A percentile compares a stretch with the other conserved stretches of the same genome.
Conservation (phyloP, 805 yeast genomes). For the Metschnikowia similis region DNA sequence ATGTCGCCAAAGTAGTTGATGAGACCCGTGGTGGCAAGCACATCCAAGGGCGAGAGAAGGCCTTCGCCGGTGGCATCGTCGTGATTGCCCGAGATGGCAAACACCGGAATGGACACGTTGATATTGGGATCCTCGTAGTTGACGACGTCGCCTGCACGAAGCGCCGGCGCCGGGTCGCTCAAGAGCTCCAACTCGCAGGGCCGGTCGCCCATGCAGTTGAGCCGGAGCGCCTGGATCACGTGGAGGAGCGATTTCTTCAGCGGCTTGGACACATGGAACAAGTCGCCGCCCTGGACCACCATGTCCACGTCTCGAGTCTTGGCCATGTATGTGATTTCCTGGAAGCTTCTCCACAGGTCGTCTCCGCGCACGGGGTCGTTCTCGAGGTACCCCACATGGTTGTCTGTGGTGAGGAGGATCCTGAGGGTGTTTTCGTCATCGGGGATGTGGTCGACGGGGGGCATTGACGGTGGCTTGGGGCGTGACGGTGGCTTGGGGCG, state of each 20-base stretch:
- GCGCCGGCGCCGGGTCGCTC: conserved; percentile 67
- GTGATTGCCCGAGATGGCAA: conserved; percentile 93
- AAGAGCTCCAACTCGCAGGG: conserved; percentile 83
- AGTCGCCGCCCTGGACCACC: conserved; percentile 88
- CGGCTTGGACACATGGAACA: conserved; percentile 89
- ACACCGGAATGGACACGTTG: conserved; percentile 84
- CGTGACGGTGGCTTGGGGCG: background rate
- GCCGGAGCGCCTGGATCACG: conserved; percentile 67
- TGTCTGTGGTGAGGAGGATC: conserved; percentile 85
- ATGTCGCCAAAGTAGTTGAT: conserved; percentile 88
- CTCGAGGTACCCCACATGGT: conserved; percentile 93
- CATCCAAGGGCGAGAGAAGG: conserved; percentile 78
- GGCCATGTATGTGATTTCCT: conserved; percentile 76
- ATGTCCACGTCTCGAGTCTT: conserved; percentile 70
- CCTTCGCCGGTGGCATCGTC: conserved; percentile 93
- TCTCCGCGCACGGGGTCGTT: conserved; percentile 85
- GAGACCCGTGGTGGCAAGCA: conserved; percentile 74
- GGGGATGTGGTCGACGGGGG: conserved; percentile 37
- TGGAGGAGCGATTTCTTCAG: conserved; percentile 80
- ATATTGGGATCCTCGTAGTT: conserved; percentile 89
- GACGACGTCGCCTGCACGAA: conserved; percentile 62
- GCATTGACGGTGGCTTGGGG: conserved; percentile 21
- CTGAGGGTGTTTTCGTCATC: conserved; percentile 65
- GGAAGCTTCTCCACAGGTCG: conserved; percentile 84
- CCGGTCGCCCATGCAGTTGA: conserved; percentile 74